Evolutionary conservation across 768 basidiomycete genomes (phyloP).

Genomic region (Crucibulum laeve): DNA sequence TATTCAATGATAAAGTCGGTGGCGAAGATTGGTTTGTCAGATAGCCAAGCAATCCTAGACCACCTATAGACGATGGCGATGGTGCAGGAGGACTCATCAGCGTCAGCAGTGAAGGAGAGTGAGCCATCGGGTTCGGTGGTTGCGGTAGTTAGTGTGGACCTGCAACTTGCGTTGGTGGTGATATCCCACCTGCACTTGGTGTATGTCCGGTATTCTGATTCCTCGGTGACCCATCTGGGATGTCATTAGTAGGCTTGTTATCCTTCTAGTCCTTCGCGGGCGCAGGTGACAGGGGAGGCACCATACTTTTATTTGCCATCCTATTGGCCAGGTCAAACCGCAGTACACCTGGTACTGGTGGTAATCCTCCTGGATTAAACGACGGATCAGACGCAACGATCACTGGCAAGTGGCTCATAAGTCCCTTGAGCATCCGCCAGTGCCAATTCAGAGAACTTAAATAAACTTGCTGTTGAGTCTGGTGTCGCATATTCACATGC

Average conservation of each 20-base stretch:
- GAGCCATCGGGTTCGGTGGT: conserved; percentile 7
- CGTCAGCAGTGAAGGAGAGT: conserved; percentile 4
- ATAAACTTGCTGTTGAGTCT: conserved; percentile 15
- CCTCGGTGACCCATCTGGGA: conserved; percentile 36
- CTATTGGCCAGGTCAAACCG: conserved; percentile 26
- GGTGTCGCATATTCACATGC: conserved; percentile 10
- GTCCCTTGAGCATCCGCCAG: conserved; percentile 22
- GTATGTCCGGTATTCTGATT: conserved; percentile 27
- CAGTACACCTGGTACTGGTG: conserved; percentile 22
- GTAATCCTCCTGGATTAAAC: conserved; percentile 30
- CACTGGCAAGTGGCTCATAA: conserved; percentile 20
- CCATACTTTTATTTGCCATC: conserved; percentile 39
- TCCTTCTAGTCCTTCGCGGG: conserved; percentile 26
- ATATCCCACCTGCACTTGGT: conserved; percentile 20
- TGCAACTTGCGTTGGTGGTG: conserved; percentile 22
- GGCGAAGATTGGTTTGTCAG: conserved; percentile 12
- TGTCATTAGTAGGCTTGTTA: conserved; percentile 17
- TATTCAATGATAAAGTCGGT: conserved; percentile 44
- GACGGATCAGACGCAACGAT: conserved; percentile 37
- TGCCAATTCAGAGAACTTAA: conserved; percentile 23
- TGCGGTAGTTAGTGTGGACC: conserved; percentile 5
- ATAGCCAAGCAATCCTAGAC: background rate
- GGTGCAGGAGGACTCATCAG: conserved; percentile 5
- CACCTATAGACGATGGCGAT: background rate
- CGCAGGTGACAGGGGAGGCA: conserved; percentile 43